Percentiles rank a stretch among this genome's conserved stretches.
These are phyloP conservation scores for Malassezia caprae DNA, from an alignment of 1,284 basidiomycete genomes.

Conservation along the genomic window DNA sequence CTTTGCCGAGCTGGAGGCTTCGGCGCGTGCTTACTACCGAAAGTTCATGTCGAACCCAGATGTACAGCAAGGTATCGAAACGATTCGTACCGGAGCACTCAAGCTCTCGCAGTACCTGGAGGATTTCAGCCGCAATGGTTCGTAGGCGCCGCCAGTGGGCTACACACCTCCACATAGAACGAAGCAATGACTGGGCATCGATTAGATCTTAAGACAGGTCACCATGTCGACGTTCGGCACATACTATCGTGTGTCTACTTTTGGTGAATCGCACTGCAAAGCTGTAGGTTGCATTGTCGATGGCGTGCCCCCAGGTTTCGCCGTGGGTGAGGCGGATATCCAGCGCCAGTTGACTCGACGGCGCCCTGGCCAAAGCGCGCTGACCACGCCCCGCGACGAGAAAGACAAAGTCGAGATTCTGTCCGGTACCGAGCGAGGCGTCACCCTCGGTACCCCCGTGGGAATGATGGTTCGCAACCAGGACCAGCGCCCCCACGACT, in stretches of 20 bases:
- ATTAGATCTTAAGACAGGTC: neutral
- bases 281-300: constrained; percentile 96
- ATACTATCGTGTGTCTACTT: constrained; percentile 87
- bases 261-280: constrained; percentile 92
- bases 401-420: constrained; percentile 90
- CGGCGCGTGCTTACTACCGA: constrained; percentile 43
- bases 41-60: constrained; percentile 47
- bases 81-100: constrained; percentile 40
- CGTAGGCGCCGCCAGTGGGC: constrained; percentile 12
- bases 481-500: constrained; percentile 96
- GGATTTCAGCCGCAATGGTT: constrained; percentile 45
- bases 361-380: constrained; percentile 86
- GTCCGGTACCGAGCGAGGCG: constrained; percentile 83
- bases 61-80: constrained; percentile 46
- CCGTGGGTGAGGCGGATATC: constrained; percentile 70
- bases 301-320: constrained; percentile 84
- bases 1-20: constrained; percentile 35
- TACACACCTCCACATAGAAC: constrained; percentile 17
- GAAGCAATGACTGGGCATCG: neutral
- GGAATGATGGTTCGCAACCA: constrained; percentile 91
- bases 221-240: constrained; percentile 85
- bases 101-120: constrained; percentile 46
- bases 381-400: constrained; percentile 88
- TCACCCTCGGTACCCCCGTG: constrained; percentile 94
- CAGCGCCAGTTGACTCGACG: constrained; percentile 84